Percentiles rank a stretch among this genome's conserved stretches.
phyloP scores from a whole-genome alignment of 768 basidiomycete species.

The Agrocybe praecox region DNA sequence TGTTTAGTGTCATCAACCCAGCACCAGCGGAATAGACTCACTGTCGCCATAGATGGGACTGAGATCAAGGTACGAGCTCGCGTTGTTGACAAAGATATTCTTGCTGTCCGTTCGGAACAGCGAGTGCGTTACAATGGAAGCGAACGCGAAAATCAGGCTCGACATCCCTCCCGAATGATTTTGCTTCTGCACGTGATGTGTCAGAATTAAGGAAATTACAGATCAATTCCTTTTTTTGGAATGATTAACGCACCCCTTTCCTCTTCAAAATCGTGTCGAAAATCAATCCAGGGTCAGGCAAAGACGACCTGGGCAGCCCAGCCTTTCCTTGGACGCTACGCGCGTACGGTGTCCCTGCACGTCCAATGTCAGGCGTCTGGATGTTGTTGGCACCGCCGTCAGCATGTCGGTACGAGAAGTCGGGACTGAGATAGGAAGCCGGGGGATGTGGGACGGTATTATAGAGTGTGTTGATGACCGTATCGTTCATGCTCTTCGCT shows the following conservation, averaged over 20 bases:
- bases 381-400: constrained; percentile 40
- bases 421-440: constrained; percentile 35
- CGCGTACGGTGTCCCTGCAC: constrained; percentile 53
- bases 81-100: constrained; percentile 50
- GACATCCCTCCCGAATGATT: constrained; percentile 63
- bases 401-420: constrained; percentile 36
- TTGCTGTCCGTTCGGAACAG: constrained; percentile 51
- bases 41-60: constrained; percentile 57
- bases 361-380: constrained; percentile 47
- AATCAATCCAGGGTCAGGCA: constrained; percentile 60
- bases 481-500: constrained; percentile 9
- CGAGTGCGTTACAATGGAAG: constrained; percentile 62
- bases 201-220: not conserved
- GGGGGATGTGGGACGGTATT: constrained; percentile 62
- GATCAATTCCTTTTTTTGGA: not conserved
- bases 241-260: constrained; percentile 17
- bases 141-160: constrained; percentile 67
- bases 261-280: constrained; percentile 62
- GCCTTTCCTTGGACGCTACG: constrained; percentile 50
- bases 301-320: constrained; percentile 38
- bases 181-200: constrained; percentile 23
- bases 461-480: constrained; percentile 43
- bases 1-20: too few relatives aligned
- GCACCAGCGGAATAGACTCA: constrained; percentile 15
- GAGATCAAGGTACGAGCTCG: constrained; percentile 59